These are phyloP conservation scores for Fusarium mexicanum DNA, from an alignment of 2,329 filamentous ascomycete species.

Conservation along the genomic window DNA sequence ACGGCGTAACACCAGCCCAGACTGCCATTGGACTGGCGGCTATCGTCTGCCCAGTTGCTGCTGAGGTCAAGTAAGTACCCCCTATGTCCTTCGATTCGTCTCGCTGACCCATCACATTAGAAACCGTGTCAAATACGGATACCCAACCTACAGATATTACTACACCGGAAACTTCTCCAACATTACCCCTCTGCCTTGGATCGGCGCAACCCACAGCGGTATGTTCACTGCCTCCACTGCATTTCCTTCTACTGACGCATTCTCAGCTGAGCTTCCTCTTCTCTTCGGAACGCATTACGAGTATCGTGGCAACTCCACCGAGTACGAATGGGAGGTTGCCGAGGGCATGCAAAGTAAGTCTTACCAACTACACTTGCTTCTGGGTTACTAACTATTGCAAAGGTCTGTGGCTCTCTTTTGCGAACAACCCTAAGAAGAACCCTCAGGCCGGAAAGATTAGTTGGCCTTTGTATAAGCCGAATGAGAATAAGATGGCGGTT, in stretches of 20 bases:
- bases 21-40: neutral
- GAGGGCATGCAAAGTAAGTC: neutral
- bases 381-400: fast-evolving
- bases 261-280: neutral
- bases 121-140: neutral
- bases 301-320: conserved; percentile 4
- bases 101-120: fast-evolving
- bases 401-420: conserved; percentile 16
- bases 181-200: conserved; percentile 8
- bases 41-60: conserved; percentile 8
- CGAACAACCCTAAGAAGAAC: neutral
- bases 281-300: conserved; percentile 15
- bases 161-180: conserved; percentile 20
- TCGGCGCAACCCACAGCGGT: conserved; percentile 5
- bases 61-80: neutral
- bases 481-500: neutral
- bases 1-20: neutral
- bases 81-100: fast-evolving
- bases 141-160: conserved; percentile 11
- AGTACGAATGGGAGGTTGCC: conserved; percentile 14
- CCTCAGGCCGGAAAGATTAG: neutral
- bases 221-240: fast-evolving
- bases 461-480: neutral
- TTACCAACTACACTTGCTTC: fast-evolving
- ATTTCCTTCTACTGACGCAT: neutral